phyloP scores from a whole-genome alignment of 768 basidiomycete species.

The Russula vinacea region DNA sequence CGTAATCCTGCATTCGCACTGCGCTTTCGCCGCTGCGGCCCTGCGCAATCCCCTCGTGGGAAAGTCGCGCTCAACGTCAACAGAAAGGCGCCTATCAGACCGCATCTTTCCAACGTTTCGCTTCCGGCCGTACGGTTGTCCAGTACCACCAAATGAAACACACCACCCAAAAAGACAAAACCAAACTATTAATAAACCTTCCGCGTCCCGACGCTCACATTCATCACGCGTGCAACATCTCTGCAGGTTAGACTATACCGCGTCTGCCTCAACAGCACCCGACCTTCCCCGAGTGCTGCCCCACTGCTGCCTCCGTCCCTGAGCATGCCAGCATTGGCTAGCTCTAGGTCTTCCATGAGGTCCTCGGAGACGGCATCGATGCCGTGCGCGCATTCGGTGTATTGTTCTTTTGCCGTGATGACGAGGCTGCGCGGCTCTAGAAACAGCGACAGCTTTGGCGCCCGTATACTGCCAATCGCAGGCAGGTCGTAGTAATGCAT shows the following conservation, averaged over 20 bases:
- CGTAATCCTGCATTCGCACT: neutral
- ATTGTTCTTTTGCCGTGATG: slow-evolving; percentile 67
- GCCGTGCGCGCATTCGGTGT: slow-evolving; percentile 76
- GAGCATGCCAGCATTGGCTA: slow-evolving; percentile 62
- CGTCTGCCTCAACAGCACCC: slow-evolving; percentile 51
- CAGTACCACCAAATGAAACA: neutral
- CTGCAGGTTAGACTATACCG: slow-evolving; percentile 86
- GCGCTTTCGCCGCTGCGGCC: neutral
- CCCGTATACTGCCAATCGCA: slow-evolving; percentile 41
- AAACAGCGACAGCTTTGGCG: slow-evolving; percentile 66
- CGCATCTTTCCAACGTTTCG: neutral
- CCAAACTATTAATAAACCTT: neutral
- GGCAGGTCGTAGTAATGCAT: slow-evolving; percentile 80
- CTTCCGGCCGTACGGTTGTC: neutral
- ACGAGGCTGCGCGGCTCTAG: slow-evolving; percentile 85
- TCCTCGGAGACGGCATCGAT: slow-evolving; percentile 62
- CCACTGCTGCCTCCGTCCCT: slow-evolving; percentile 39
- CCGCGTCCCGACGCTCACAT: slow-evolving; percentile 4
- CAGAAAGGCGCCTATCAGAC: neutral
- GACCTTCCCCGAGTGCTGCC: slow-evolving; percentile 43
- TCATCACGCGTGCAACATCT: slow-evolving; percentile 63
- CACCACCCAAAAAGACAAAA: neutral
- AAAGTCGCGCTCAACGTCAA: neutral
- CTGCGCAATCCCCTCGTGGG: neutral
- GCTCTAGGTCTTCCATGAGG: slow-evolving; percentile 34